Evolutionary conservation across 2,329 filamentous ascomycete species (phyloP).

Genomic region (Aspergillus hortae): DNA sequence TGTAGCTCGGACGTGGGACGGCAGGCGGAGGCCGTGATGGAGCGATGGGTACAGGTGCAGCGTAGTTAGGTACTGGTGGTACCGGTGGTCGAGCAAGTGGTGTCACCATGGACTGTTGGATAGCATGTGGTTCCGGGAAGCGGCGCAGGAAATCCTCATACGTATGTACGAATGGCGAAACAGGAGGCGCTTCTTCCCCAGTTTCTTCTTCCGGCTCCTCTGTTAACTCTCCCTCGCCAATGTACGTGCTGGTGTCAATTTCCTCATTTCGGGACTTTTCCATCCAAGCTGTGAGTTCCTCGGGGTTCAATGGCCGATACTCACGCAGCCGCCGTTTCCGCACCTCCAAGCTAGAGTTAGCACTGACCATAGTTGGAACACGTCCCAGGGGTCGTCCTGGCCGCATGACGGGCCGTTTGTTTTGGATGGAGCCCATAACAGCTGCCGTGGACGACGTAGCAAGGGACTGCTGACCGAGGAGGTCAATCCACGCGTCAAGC

Average conservation of each 20-base stretch:
- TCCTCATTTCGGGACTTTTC: conserved; percentile 69
- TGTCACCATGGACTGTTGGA: conserved; percentile 55
- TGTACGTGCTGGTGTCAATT: conserved; percentile 43
- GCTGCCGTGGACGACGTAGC: conserved; percentile 55
- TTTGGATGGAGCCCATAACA: conserved; percentile 43
- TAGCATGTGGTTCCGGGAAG: conserved; percentile 67
- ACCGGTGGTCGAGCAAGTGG: conserved; percentile 29
- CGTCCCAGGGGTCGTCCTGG: conserved; percentile 50
- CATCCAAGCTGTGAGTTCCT: conserved; percentile 79
- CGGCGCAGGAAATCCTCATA: conserved; percentile 81
- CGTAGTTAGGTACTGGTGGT: conserved; percentile 30
- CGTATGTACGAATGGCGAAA: conserved; percentile 58
- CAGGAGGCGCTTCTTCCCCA: conserved; percentile 44
- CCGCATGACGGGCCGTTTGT: conserved; percentile 33
- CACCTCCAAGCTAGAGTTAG: conserved; percentile 52
- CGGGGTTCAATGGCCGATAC: conserved; percentile 69
- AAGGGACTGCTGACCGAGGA: conserved; percentile 69
- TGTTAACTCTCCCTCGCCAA: conserved; percentile 34
- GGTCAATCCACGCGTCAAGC: conserved; percentile 77
- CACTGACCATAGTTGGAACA: conserved; percentile 49
- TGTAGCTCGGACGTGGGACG: conserved; percentile 70
- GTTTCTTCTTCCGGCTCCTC: conserved; percentile 43
- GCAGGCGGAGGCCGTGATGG: conserved; percentile 66
- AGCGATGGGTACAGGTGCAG: conserved; percentile 52
- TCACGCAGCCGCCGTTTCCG: conserved; percentile 56